These are phyloP conservation scores for Pistacia vera DNA, from an alignment of 345 rosid species.

Conservation along the genomic window DNA sequence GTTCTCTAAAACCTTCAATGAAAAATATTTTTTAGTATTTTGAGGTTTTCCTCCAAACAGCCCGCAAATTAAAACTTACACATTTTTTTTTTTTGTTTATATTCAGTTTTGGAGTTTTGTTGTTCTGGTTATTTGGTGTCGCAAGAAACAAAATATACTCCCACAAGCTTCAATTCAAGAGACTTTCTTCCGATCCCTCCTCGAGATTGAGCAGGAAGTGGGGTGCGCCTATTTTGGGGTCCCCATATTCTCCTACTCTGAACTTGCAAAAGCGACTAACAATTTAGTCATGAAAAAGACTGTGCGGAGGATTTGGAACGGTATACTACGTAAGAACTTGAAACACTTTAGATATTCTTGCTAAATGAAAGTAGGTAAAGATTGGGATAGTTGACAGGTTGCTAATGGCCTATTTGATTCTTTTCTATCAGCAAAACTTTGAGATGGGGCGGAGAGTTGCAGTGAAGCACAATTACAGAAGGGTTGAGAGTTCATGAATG, in stretches of 20 bases:
- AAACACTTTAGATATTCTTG: background rate
- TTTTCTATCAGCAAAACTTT: conserved; percentile 50
- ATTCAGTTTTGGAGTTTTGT: conserved; percentile 33
- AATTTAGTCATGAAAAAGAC: conserved; percentile 42
- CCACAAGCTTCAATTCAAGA: conserved; percentile 29
- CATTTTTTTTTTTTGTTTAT: background rate
- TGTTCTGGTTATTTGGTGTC: conserved; percentile 13
- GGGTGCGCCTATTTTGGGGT: no score
- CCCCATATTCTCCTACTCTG: no score
- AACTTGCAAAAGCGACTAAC: no score
- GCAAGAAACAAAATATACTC: conserved; percentile 24
- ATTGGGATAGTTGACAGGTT: background rate
- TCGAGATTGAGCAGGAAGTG: conserved; percentile 42
- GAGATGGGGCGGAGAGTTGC: conserved; percentile 74
- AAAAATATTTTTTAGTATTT: background rate
- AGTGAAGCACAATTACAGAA: conserved; percentile 55
- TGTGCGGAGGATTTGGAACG: conserved; percentile 77
- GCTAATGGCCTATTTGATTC: background rate
- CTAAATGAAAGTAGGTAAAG: background rate
- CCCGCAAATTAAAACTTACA: no score
- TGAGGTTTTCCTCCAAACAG: background rate
- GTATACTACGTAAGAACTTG: conserved; percentile 61
- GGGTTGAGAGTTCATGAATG: conserved; percentile 57
- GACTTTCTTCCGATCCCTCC: conserved; percentile 23
- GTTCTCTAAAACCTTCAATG: background rate